A percentile compares a stretch with the other conserved stretches of the same genome.
phyloP scores from a whole-genome alignment of 1,139 yeast species.

The Arxiozyma slooffiae region DNA sequence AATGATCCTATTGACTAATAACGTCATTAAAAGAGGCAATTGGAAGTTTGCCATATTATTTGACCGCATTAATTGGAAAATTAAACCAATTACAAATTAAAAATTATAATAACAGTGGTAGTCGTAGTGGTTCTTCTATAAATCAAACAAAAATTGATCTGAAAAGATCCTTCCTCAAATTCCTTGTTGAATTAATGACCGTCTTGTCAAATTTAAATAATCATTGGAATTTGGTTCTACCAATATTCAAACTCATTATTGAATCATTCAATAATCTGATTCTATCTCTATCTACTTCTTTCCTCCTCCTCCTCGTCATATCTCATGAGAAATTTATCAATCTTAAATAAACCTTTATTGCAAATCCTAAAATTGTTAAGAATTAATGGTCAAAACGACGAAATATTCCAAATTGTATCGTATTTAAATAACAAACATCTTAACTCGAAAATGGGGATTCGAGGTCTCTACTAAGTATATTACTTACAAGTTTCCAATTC shows the following conservation, averaged over 20 bases:
- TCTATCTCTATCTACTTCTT: not conserved
- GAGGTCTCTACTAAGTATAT: not conserved
- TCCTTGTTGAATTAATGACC: conserved; percentile 5
- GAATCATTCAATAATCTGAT: conserved; percentile 2
- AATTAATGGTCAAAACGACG: conserved; percentile 16
- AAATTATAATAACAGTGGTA: not conserved
- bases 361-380: conserved; percentile 14
- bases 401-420: conserved; percentile 10
- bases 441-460: not conserved
- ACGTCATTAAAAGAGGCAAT: conserved; percentile 13
- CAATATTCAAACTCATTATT: conserved; percentile 4
- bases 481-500: conserved; percentile 9
- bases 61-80: conserved; percentile 18
- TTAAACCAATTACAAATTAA: conserved; percentile 8
- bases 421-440: not conserved
- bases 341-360: conserved; percentile 15
- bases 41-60: conserved; percentile 15
- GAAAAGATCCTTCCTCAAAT: conserved; percentile 1
- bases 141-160: not conserved
- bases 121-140: not conserved
- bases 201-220: conserved; percentile 3
- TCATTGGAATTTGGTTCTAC: conserved; percentile 4
- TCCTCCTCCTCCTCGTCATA: not conserved
- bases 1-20: conserved; percentile 14
- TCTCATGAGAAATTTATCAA: not conserved